Percentiles rank a stretch among this genome's conserved stretches.
phyloP scores from a whole-genome alignment of 148 eudicot genomes.

The Dysphania ambrosioides region DNA sequence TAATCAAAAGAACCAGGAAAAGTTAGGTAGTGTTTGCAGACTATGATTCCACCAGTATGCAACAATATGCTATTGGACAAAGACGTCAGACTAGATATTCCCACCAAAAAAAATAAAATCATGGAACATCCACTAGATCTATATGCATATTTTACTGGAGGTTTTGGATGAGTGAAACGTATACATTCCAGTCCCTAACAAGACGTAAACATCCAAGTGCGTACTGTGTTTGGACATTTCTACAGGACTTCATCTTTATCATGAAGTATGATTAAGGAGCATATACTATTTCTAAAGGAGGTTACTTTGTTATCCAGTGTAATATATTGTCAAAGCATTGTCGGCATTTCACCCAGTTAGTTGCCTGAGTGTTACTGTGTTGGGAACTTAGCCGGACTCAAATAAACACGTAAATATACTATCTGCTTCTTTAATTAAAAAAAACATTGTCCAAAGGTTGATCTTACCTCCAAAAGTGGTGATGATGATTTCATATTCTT shows the following conservation, averaged over 20 bases:
- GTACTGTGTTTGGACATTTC: not conserved
- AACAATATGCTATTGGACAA: slow-evolving; percentile 16
- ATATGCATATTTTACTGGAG: too few relatives aligned
- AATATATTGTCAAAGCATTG: too few relatives aligned
- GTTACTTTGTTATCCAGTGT: too few relatives aligned
- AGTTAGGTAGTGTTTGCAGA: too few relatives aligned
- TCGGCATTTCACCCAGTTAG: too few relatives aligned
- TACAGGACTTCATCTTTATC: not conserved
- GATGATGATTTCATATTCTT: slow-evolving; percentile 81
- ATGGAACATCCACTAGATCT: too few relatives aligned
- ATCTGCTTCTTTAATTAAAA: not conserved
- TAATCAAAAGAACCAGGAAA: slow-evolving; percentile 5
- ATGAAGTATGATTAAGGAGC: not conserved
- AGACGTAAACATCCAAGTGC: not conserved
- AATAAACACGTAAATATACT: not conserved
- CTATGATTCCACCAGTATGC: slow-evolving; percentile 17
- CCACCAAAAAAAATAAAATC: too few relatives aligned
- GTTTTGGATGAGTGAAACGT: too few relatives aligned
- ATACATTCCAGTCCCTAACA: not conserved
- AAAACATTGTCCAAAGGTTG: not conserved
- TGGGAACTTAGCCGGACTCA: too few relatives aligned
- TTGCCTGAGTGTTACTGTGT: too few relatives aligned
- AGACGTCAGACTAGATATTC: not conserved
- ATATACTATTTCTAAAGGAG: not conserved
- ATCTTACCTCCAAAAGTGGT: slow-evolving; percentile 83